phyloP scores from a whole-genome alignment of 768 basidiomycete species.

The Phaeolepiota aurea region DNA sequence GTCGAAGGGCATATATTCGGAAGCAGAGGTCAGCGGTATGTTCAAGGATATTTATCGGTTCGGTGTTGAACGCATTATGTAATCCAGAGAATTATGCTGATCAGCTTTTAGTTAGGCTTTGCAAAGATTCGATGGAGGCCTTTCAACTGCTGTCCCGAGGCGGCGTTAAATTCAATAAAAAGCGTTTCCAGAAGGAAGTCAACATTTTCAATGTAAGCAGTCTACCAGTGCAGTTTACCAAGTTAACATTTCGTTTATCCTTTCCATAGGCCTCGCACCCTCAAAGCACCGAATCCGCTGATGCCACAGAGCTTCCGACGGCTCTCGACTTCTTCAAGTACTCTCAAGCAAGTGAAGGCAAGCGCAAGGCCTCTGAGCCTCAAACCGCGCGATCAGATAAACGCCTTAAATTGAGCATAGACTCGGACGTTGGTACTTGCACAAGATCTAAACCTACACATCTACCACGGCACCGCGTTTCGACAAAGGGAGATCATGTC shows the following conservation, averaged over 20 bases:
- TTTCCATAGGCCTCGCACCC: no score
- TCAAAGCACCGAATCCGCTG: no score
- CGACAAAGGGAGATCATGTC: constrained; percentile 63
- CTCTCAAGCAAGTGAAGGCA: constrained; percentile 44
- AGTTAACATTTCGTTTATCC: no score
- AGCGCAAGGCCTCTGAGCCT: constrained; percentile 34
- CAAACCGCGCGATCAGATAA: constrained; percentile 18
- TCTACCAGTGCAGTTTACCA: no score
- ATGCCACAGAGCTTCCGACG: constrained; percentile 45
- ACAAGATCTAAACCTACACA: no score
- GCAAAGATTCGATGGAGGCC: constrained; percentile 65
- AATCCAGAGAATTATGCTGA: no score
- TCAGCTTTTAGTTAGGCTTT: no score
- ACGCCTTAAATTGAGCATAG: constrained; percentile 26
- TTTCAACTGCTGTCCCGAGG: constrained; percentile 89
- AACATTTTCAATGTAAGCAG: constrained; percentile 56
- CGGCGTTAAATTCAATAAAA: constrained; percentile 75
- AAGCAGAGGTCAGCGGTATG: no score
- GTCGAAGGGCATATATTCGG: no score
- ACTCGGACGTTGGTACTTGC: constrained; percentile 5
- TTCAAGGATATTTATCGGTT: no score
- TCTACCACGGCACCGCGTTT: constrained; percentile 59
- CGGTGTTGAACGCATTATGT: no score
- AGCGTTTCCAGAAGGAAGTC: constrained; percentile 60
- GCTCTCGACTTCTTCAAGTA: constrained; percentile 94